Conservation (phyloP, 2,329 filamentous ascomycete species). For the Trichoderma sp. region DNA sequence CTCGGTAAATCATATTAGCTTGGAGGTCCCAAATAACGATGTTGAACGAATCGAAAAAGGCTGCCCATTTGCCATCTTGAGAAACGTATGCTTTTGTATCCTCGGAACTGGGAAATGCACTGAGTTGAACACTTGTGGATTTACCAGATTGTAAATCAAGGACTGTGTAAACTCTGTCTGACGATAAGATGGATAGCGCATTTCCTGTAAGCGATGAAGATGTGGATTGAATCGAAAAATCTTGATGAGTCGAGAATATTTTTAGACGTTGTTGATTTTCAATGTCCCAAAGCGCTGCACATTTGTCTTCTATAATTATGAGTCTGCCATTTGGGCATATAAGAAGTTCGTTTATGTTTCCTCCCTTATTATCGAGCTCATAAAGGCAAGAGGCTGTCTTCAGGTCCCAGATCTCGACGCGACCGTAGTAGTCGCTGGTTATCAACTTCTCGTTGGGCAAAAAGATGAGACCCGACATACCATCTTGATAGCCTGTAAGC, state of each 20-base stretch:
- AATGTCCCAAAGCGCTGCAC: not conserved
- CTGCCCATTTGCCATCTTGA: not conserved
- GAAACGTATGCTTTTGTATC: not conserved
- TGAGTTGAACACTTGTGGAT: not conserved
- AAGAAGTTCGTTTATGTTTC: rapidly evolving
- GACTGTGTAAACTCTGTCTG: not conserved
- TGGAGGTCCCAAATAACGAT: not conserved
- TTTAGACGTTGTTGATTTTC: not conserved
- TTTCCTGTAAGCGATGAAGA: not conserved
- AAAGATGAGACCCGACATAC: not conserved
- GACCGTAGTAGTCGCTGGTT: rapidly evolving
- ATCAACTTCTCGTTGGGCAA: not conserved
- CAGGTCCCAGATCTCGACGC: not conserved
- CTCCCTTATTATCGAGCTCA: no score
- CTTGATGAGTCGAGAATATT: not conserved
- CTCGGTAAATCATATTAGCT: not conserved
- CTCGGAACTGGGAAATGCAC: rapidly evolving
- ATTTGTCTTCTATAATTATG: not conserved
- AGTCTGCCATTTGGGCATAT: not conserved
- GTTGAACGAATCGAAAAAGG: not conserved
- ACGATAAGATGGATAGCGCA: not conserved
- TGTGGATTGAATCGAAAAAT: no score
- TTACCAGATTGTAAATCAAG: not conserved
- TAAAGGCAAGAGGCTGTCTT: not conserved
- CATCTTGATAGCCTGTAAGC: not conserved